These are phyloP conservation scores for Coemansia guatemalensis DNA, from an alignment of 192 early-diverging fungal genomes.

Conservation along the genomic window DNA sequence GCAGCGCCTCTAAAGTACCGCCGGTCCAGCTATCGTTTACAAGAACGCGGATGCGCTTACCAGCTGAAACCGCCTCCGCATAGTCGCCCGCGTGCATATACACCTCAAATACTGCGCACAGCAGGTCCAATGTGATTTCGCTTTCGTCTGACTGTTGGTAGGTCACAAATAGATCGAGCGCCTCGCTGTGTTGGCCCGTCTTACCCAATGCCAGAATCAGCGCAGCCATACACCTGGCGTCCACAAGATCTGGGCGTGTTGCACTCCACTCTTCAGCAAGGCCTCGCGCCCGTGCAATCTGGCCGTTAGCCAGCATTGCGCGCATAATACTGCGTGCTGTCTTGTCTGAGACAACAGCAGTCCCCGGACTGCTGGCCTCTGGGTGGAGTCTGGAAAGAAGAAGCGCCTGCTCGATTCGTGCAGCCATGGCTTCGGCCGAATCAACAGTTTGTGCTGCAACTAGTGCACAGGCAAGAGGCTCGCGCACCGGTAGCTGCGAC, in stretches of 20 bases:
- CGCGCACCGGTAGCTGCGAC: constrained; percentile 2
- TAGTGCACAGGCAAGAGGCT: constrained; percentile 27
- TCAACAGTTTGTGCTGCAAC: background rate
- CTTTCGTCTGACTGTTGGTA: constrained; percentile 23
- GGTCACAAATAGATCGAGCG: constrained; percentile 35
- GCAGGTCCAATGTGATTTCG: constrained; percentile 23
- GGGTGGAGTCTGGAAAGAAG: constrained; percentile 10
- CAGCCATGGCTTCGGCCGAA: background rate
- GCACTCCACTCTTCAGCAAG: constrained; percentile 33
- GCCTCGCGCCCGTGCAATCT: constrained; percentile 32
- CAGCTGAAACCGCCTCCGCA: constrained; percentile 47
- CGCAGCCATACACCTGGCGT: constrained; percentile 18
- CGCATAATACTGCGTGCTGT: constrained; percentile 25
- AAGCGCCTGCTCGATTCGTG: constrained; percentile 37
- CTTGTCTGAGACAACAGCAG: constrained; percentile 15
- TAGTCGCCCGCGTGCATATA: constrained; percentile 46
- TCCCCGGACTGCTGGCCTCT: background rate
- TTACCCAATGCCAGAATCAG: constrained; percentile 26
- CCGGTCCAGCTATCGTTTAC: constrained; percentile 8
- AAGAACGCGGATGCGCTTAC: constrained; percentile 41
- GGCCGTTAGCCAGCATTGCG: constrained; percentile 21
- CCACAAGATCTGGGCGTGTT: constrained; percentile 23
- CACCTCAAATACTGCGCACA: constrained; percentile 37
- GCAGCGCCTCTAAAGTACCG: background rate
- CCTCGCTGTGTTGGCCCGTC: constrained; percentile 18